Base-by-base conservation (phyloP, 2,329 filamentous ascomycete genomes). In the Calonectria multiphialidica region DNA sequence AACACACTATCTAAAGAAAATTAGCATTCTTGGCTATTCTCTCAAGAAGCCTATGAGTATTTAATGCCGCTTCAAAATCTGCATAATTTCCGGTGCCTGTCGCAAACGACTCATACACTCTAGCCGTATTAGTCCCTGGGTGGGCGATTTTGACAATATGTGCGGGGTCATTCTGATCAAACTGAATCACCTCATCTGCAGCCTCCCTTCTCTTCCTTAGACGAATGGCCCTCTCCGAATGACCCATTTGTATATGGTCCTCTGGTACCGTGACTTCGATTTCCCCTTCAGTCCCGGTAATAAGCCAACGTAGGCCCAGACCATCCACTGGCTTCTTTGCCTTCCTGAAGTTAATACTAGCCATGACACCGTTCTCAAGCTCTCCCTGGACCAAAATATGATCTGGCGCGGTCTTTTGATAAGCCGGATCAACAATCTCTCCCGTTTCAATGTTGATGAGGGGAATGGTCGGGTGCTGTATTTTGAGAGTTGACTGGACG, bases 241-340 rank as follows among this genome's bases (percentile, higher is more conserved):
- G 63, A 5, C 37, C 63, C 47, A 66, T 44, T 45, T 66, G 63
- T 16, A 66, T 7, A 25, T 55, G 49, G 12, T 66, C 63, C n/a
- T 66, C 63, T 15, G 63, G 21, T 7, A 55, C 21, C 5, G 63
- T 66, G 49, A 66, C 13, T 53, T 66, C 49, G 44, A 74, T 66
- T 42, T 74, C 72, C 3, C 72, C 72, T 30, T 72, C 50, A n/a
- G 66, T 72, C 6, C 72, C 72, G 15, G 70, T 68, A 23, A 74
- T 72, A 6, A 71, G 15, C 72, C 72, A 72, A 21, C 70, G 67
- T 5, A 68, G 35, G 15, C 67, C 64, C n/a, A 68, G 28, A 5
- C 21, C 70, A 49, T 71, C 64, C 15, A 63, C 67, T 1, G 72
- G 18, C 25, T 63, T 57, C 25, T 57, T 68, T 2, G 66, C 64